A percentile compares a stretch with the other conserved stretches of the same genome.
phyloP scores from a whole-genome alignment of 495 filamentous ascomycete species.

The Aspergillus nanangensis region DNA sequence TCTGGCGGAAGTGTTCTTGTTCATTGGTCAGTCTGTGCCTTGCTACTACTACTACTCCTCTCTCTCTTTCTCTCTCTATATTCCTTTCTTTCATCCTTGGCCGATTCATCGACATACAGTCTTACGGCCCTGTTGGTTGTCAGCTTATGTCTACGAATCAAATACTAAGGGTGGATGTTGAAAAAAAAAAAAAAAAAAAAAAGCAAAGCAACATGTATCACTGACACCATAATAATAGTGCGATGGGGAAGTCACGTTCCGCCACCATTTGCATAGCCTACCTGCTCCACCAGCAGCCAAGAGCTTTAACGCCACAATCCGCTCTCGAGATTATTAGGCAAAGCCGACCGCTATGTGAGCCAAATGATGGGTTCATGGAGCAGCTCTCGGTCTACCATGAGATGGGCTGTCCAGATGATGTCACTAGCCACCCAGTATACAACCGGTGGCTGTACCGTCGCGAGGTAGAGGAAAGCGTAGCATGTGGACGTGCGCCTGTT shows the following conservation, averaged over 20 bases:
- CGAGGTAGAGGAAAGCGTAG: conserved; percentile 69
- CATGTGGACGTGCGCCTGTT: conserved; percentile 67
- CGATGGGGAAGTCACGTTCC: conserved; percentile 94
- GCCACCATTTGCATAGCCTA: conserved; percentile 81
- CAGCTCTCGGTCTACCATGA: conserved; percentile 83
- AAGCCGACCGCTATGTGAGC: conserved; percentile 69
- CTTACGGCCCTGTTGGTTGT: too few relatives aligned
- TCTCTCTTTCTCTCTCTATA: not conserved
- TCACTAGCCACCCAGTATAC: conserved; percentile 69
- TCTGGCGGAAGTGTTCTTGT: conserved; percentile 63
- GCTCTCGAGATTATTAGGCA: conserved; percentile 60
- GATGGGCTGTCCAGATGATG: conserved; percentile 70
- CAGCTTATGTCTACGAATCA: too few relatives aligned
- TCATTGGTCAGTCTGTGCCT: conserved; percentile 58
- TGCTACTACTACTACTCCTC: not conserved
- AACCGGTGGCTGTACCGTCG: conserved; percentile 83
- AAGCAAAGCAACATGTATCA: not conserved
- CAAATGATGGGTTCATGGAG: conserved; percentile 83
- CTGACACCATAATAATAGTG: conserved; percentile 54
- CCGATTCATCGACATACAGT: too few relatives aligned
- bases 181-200: not conserved
- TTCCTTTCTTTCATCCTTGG: too few relatives aligned
- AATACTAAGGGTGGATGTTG: too few relatives aligned
- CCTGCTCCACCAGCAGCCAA: conserved; percentile 61
- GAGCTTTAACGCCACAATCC: conserved; percentile 48